Evolutionary conservation across 2,329 filamentous ascomycete species (phyloP).

Genomic region (Aspergillaceae sp.): DNA sequence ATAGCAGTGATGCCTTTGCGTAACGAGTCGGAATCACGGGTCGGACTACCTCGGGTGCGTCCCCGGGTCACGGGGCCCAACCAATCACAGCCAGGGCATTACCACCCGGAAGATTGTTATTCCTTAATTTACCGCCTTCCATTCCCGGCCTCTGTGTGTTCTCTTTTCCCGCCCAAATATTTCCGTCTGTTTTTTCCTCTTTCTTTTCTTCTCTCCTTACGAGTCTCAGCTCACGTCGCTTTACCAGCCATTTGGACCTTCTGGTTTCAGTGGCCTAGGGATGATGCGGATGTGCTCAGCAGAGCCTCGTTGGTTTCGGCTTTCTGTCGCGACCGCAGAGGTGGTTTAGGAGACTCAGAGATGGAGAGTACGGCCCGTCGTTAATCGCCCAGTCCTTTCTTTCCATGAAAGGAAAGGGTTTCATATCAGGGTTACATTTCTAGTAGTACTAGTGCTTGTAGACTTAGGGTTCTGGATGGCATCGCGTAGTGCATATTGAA

Average conservation of each 20-base stretch:
- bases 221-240: conserved; percentile 34
- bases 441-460: not conserved
- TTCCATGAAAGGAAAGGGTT: conserved; percentile 39
- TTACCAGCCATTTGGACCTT: conserved; percentile 14
- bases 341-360: conserved; percentile 30
- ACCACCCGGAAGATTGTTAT: conserved; percentile 30
- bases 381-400: conserved; percentile 44
- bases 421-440: conserved; percentile 43
- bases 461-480: not conserved
- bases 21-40: conserved; percentile 29
- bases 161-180: conserved; percentile 13
- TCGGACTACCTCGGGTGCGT: conserved; percentile 34
- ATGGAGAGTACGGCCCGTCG: conserved; percentile 36
- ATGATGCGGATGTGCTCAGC: conserved; percentile 34
- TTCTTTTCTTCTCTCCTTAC: conserved; percentile 20
- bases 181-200: conserved; percentile 4
- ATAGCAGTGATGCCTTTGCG: conserved; percentile 9
- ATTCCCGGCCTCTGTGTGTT: conserved; percentile 8
- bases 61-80: conserved; percentile 25
- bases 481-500: not conserved
- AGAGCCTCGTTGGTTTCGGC: conserved; percentile 34
- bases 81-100: conserved; percentile 30
- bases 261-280: conserved; percentile 9
- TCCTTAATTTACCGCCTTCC: conserved; percentile 14
- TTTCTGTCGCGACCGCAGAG: conserved; percentile 38